Percentiles rank a stretch among this genome's conserved stretches.
phyloP scores from a whole-genome alignment of 306 rosid genomes.

The Pueraria montana region DNA sequence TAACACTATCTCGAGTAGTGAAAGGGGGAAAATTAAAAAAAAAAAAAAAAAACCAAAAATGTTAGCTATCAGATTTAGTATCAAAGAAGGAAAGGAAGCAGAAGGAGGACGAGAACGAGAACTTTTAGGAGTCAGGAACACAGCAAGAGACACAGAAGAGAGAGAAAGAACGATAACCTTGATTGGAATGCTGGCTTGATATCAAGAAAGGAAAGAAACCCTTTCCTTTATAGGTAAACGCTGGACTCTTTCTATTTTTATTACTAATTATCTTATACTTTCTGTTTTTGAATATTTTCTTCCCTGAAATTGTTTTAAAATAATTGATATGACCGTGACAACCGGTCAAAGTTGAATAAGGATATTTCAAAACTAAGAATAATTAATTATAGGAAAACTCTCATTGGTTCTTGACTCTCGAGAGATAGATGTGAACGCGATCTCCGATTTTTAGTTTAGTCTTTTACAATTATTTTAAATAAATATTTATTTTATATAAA shows the following conservation, averaged over 20 bases:
- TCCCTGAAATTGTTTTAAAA: not conserved
- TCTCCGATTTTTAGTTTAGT: no score
- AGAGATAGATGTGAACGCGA: not conserved
- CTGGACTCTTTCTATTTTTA: not conserved
- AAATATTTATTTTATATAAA: no score
- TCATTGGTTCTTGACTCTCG: not conserved
- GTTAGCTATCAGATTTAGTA: not conserved
- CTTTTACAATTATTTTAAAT: no score
- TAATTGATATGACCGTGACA: not conserved
- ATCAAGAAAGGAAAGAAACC: slow-evolving; percentile 48
- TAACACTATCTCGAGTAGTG: not conserved
- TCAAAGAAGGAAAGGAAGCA: not conserved
- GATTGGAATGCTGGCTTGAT: slow-evolving; percentile 38
- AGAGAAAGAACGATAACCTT: slow-evolving; percentile 36
- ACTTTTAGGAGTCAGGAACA: not conserved
- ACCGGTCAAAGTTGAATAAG: not conserved
- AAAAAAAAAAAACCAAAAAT: not conserved
- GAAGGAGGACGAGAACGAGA: not conserved
- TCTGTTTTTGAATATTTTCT: not conserved
- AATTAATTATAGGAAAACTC: no score
- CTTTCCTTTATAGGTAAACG: slow-evolving; percentile 43
- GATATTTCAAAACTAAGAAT: not conserved
- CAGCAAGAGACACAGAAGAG: not conserved
- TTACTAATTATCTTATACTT: not conserved
- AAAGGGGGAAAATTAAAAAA: not conserved